Evolutionary conservation across 2,329 filamentous ascomycete genomes (phyloP), one percentile per base, ranked within the genome.

Genomic region (Neonectria coccinea): DNA sequence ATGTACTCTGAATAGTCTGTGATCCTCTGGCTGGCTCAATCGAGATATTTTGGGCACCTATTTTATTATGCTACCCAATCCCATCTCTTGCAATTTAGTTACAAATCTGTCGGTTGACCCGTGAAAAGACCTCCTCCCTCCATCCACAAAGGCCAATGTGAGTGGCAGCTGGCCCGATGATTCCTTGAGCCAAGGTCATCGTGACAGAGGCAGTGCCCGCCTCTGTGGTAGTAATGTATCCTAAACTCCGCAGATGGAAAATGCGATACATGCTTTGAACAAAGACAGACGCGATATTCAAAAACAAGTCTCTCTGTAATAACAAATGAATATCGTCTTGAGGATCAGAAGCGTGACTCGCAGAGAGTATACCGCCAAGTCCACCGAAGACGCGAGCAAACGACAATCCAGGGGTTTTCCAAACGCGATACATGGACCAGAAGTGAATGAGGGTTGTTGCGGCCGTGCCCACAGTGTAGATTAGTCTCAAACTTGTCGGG

Each of bases 51-150:
- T 6, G 25, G 25, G 25, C 25, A 25, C 1, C 25, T 25, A 25
- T 25, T 25, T 5, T 25, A 25, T 25, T 25, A 33, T 12, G 31
- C 1, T 33, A 12, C 10, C 31, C 2, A 5, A 5, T 33, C 10
- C 11, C 9, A 11, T 45, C 20, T 10, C 12, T 3, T 27, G 11
- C 10, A 47, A 16, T 3, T 16, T 16, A 47, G 25, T 31, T 5
- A 11, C 16, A 3, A 10, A 18, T 18, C 45, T 10, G 7, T 18
- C 45, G 45, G 25, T 29, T 29, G 25, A 48, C 22, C 7, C 45
- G 14, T 18, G 45, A 29, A 48, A 48, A 48, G 25, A 48, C 25
- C 18, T 48, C 45, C 10, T 48, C 45, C 45, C 45, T 48, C 45
- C 45, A 48, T 11, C 45, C 12, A 4, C 14, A 48, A 18, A 48